Evolutionary conservation across 2,329 filamentous ascomycete species (phyloP).

Genomic region (Diplodia sapinea): DNA sequence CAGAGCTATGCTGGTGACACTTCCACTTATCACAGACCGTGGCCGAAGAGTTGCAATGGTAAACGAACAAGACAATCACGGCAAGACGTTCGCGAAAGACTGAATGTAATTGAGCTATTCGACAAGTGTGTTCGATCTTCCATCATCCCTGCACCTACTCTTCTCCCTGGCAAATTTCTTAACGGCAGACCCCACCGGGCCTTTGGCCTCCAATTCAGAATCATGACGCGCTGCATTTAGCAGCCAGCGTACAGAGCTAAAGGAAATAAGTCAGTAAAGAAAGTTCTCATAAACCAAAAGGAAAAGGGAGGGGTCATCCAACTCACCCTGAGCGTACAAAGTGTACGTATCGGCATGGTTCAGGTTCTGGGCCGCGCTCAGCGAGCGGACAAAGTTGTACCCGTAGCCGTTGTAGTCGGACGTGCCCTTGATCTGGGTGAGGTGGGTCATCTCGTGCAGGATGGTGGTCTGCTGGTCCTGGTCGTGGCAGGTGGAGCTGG

Average conservation of each 20-base stretch:
- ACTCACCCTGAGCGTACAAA: conserved; percentile 58
- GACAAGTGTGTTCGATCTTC: neutral
- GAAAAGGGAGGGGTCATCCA: too few species aligned
- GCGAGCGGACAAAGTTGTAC: conserved; percentile 49
- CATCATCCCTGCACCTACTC: neutral
- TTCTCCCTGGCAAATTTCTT: neutral
- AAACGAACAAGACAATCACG: too few species aligned
- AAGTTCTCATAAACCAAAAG: neutral
- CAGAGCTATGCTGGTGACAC: too few species aligned
- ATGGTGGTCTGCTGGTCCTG: conserved; percentile 71
- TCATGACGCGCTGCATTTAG: neutral
- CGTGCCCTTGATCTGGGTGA: conserved; percentile 64
- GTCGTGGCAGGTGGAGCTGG: conserved; percentile 61
- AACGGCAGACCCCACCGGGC: neutral
- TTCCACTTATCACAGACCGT: too few species aligned
- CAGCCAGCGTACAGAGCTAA: conserved; percentile 18
- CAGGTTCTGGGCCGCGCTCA: conserved; percentile 8
- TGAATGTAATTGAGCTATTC: neutral
- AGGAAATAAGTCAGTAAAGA: neutral
- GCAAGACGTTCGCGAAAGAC: neutral
- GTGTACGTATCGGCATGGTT: conserved; percentile 65
- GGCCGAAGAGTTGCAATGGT: too few species aligned
- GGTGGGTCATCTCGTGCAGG: conserved; percentile 70
- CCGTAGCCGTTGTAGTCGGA: conserved; percentile 60
- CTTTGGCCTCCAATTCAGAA: too few species aligned